Evolutionary conservation across 2,329 filamentous ascomycete genomes (phyloP).

Genomic region (Colletotrichum higginsianum): DNA sequence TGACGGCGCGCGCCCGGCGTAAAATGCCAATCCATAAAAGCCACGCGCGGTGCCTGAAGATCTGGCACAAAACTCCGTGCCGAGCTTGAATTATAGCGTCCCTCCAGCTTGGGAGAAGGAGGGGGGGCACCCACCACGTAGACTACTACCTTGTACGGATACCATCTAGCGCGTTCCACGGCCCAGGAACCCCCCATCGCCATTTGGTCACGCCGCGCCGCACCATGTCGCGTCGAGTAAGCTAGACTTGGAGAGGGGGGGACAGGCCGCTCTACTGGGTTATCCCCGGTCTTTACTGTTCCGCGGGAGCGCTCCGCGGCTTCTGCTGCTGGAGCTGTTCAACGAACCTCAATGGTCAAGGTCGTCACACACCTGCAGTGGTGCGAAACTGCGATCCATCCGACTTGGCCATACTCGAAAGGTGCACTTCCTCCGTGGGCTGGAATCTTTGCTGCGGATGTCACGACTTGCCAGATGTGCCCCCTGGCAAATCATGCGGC

Average conservation of each 20-base stretch:
- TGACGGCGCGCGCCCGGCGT: slow-evolving; percentile 5
- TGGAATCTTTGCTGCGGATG: slow-evolving; percentile 20
- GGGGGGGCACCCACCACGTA: no score
- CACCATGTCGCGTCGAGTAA: slow-evolving; percentile 8
- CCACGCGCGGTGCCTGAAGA: slow-evolving; percentile 20
- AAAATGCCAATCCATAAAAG: slow-evolving; percentile 9
- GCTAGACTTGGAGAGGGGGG: slow-evolving; percentile 11
- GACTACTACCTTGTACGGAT: background rate
- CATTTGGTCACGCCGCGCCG: slow-evolving; percentile 7
- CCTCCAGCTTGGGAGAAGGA: slow-evolving; percentile 21
- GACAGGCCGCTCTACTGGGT: slow-evolving; percentile 4
- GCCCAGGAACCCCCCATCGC: slow-evolving; percentile 13
- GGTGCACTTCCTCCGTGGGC: slow-evolving; percentile 28
- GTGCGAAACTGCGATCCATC: slow-evolving; percentile 29
- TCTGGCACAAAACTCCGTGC: slow-evolving; percentile 13
- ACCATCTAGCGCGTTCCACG: slow-evolving; percentile 10
- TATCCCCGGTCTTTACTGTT: slow-evolving; percentile 20
- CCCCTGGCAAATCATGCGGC: background rate
- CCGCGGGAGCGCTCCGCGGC: slow-evolving; percentile 32
- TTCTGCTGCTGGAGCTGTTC: background rate
- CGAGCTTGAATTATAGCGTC: slow-evolving; percentile 41
- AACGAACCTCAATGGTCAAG: slow-evolving; percentile 9
- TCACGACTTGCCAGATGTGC: background rate
- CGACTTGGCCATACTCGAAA: slow-evolving; percentile 34
- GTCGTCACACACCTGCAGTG: slow-evolving; percentile 34